Percentiles rank a stretch among this genome's conserved stretches.
phyloP scores from a whole-genome alignment of 2,329 filamentous ascomycete genomes.

The Xylariaceae sp. region DNA sequence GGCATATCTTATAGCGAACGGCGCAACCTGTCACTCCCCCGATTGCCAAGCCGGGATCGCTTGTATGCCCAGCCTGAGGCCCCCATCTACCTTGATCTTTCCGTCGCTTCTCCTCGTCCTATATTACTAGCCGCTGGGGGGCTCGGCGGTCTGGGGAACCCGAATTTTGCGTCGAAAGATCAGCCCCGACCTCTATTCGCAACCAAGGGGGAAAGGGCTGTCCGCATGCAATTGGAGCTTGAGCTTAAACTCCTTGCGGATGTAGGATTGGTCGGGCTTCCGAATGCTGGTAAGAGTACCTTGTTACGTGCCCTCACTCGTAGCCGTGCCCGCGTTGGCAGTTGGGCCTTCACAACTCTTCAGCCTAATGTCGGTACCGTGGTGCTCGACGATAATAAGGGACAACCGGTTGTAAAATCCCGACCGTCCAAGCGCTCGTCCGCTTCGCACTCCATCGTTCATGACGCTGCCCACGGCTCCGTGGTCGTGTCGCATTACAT shows the following conservation, averaged over 20 bases:
- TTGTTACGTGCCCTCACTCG: slow-evolving; percentile 81
- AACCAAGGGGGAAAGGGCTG: slow-evolving; percentile 74
- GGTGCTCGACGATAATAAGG: slow-evolving; percentile 79
- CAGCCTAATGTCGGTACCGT: slow-evolving; percentile 95
- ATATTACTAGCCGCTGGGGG: slow-evolving; percentile 83
- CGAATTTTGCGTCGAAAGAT: slow-evolving; percentile 79
- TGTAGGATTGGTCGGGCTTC: slow-evolving; percentile 87
- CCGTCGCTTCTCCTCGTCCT: slow-evolving; percentile 71
- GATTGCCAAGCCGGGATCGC: slow-evolving; percentile 46
- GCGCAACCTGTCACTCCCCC: slow-evolving; percentile 46
- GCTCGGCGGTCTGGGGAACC: slow-evolving; percentile 85
- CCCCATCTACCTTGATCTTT: slow-evolving; percentile 68
- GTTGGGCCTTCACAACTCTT: slow-evolving; percentile 95
- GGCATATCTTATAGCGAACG: slow-evolving; percentile 67
- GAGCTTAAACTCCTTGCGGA: slow-evolving; percentile 95
- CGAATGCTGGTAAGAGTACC: slow-evolving; percentile 95
- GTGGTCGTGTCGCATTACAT: slow-evolving; percentile 26
- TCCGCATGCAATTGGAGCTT: slow-evolving; percentile 73
- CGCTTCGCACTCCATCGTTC: slow-evolving; percentile 38
- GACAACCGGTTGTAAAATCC: slow-evolving; percentile 53
- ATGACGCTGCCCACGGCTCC: slow-evolving; percentile 28
- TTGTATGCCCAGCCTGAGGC: slow-evolving; percentile 62
- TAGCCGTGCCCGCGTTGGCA: slow-evolving; percentile 80
- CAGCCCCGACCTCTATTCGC: slow-evolving; percentile 77
- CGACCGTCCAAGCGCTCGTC: slow-evolving; percentile 17